Conservation (phyloP, 2,329 filamentous ascomycete genomes). For the Ophiostoma quercus region DNA sequence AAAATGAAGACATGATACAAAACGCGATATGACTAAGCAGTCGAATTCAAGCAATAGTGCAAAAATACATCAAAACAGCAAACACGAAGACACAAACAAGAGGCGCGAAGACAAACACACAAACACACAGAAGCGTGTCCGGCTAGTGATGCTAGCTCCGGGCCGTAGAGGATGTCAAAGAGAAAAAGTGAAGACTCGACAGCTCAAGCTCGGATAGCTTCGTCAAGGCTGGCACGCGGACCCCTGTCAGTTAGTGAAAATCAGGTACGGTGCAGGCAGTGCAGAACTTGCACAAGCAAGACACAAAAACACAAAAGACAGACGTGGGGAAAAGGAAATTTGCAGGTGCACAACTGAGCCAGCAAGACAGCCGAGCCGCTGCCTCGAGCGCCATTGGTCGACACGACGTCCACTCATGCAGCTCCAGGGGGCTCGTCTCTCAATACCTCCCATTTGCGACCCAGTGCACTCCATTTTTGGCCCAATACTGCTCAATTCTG, state of each 20-base stretch:
- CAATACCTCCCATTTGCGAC: not conserved
- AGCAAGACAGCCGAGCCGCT: not conserved
- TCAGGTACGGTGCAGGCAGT: not conserved
- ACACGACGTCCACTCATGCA: slow-evolving; percentile 10
- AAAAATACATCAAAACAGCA: not conserved
- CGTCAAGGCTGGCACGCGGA: slow-evolving; percentile 22
- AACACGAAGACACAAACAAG: not conserved
- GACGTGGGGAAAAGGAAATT: slow-evolving; percentile 9
- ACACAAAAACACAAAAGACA: not conserved
- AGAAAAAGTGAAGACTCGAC: not conserved
- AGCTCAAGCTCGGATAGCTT: slow-evolving; percentile 9
- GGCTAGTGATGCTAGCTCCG: slow-evolving; percentile 1
- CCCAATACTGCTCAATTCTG: not conserved
- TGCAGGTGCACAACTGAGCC: not conserved
- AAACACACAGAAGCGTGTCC: slow-evolving; percentile 3
- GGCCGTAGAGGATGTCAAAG: not conserved
- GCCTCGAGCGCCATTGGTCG: not conserved
- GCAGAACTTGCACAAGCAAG: not conserved
- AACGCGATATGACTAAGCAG: not conserved
- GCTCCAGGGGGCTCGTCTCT: not conserved
- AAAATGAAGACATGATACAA: not conserved
- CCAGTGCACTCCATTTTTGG: not conserved
- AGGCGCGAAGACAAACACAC: not conserved
- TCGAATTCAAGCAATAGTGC: not conserved
- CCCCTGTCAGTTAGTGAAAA: slow-evolving; percentile 9